Evolutionary conservation across 2,329 filamentous ascomycete genomes (phyloP), one percentile per base, ranked within the genome.

Genomic region (Xylaria multiplex): DNA sequence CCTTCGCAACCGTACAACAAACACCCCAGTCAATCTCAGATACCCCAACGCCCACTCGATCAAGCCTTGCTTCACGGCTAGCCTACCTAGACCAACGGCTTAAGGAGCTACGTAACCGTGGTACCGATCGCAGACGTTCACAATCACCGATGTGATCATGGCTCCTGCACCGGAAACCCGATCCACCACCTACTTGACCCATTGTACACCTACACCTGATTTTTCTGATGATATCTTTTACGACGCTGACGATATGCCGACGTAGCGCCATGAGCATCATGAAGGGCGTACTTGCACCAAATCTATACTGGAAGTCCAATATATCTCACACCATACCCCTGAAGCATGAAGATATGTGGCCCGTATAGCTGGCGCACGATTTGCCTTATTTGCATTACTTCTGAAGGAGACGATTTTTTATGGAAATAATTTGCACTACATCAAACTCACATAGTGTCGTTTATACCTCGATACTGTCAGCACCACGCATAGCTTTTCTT

Each of bases 1-100:
- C 85, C 1, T 89, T 87, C 74, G 84, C 86, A 11, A 90, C 87
- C 0, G 79, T 88, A 42, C 86, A 88, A 69, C 83, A 85, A 69
- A 75, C 79, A 22, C 67, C 73, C 3, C 79, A 80, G 46, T 73
- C 77, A 22, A 76, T 72, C 45, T 62, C 76, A 5, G 71, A 77
- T n/a, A 72, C 77, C 6, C 76, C 69, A 22, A 57, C 79, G 24
- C 79, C 75, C 46, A 30, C 72, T 22, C 71, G 80, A 63, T 77
- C 82, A 14, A 83, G 82, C 43, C 76, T 88, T 49, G 80, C 82
- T 24, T 82, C 81, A 42, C 84, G 85, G 11, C 77, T 88, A 62
- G 85, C 86, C 4, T 88, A 88, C 67, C 82, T 88, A 53, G 86
- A 88, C 71, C 82, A 86, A 70, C 83, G 85, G 43, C 81, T 88